Evolutionary conservation across 257 asterid species (phyloP).

Genomic region (Solanum rostratum): DNA sequence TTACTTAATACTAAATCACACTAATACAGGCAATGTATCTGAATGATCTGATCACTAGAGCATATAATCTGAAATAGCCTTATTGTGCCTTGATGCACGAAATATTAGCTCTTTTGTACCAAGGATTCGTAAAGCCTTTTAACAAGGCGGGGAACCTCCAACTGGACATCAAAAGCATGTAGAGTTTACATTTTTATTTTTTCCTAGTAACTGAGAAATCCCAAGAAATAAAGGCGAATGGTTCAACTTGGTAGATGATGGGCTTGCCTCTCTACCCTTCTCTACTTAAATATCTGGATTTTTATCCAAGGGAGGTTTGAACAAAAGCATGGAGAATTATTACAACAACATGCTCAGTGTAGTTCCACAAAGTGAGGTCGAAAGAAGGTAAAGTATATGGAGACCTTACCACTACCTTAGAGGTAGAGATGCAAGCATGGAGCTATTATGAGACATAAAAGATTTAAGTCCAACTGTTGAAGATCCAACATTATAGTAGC

Average conservation of each 20-base stretch:
- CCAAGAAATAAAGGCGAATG: background rate
- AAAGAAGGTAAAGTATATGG: background rate
- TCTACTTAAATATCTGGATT: background rate
- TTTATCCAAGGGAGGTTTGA: background rate
- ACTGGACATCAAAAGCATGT: background rate
- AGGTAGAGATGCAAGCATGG: background rate
- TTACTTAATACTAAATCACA: background rate
- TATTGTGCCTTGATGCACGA: background rate
- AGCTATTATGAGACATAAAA: background rate
- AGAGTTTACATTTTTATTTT: background rate
- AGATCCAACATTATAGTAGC: background rate
- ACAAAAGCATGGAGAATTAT: background rate
- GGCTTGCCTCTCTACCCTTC: background rate
- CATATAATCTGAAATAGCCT: background rate
- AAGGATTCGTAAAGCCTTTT: background rate
- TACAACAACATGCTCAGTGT: background rate
- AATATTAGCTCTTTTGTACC: background rate
- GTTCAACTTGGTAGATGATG: background rate
- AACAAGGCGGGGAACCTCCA: background rate
- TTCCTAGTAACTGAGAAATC: background rate
- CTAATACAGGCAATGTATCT: background rate
- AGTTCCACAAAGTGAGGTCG: background rate
- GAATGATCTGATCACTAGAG: background rate
- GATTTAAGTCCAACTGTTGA: background rate
- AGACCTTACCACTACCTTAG: background rate